Conservation (phyloP, 768 basidiomycete species). For the Cystobasidium ongulense region DNA sequence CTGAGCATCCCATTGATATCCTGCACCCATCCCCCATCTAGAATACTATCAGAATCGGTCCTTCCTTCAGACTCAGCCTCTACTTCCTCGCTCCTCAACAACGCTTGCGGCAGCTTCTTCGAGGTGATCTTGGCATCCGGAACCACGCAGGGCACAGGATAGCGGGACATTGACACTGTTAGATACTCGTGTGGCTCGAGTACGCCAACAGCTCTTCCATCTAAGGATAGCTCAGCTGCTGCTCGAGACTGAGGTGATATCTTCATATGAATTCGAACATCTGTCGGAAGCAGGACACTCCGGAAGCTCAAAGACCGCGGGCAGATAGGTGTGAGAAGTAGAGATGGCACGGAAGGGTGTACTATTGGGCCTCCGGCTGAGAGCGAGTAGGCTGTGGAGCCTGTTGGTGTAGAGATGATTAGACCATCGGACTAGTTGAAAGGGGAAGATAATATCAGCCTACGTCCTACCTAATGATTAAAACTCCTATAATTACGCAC, state of each 20-base stretch:
- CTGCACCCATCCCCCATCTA: constrained; percentile 28
- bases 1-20: constrained; percentile 31
- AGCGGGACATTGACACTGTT: constrained; percentile 71
- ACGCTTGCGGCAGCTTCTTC: constrained; percentile 9
- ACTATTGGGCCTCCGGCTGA: constrained; percentile 94
- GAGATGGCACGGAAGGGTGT: constrained; percentile 78
- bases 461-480: not conserved
- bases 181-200: constrained; percentile 79
- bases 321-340: constrained; percentile 91
- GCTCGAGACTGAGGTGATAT: constrained; percentile 77
- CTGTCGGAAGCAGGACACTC: constrained; percentile 72
- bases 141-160: constrained; percentile 78
- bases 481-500: constrained; percentile 46
- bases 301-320: constrained; percentile 86
- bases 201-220: constrained; percentile 74
- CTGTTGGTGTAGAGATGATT: constrained; percentile 90
- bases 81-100: not conserved
- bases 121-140: not conserved
- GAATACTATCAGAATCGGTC: constrained; percentile 9
- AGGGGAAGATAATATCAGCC: constrained; percentile 15
- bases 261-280: constrained; percentile 50
- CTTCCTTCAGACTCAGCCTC: constrained; percentile 7
- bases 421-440: constrained; percentile 62
- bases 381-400: constrained; percentile 90
- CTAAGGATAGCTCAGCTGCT: constrained; percentile 83